Base-by-base conservation (phyloP, 768 basidiomycete genomes). In the Amanita rimosa region DNA sequence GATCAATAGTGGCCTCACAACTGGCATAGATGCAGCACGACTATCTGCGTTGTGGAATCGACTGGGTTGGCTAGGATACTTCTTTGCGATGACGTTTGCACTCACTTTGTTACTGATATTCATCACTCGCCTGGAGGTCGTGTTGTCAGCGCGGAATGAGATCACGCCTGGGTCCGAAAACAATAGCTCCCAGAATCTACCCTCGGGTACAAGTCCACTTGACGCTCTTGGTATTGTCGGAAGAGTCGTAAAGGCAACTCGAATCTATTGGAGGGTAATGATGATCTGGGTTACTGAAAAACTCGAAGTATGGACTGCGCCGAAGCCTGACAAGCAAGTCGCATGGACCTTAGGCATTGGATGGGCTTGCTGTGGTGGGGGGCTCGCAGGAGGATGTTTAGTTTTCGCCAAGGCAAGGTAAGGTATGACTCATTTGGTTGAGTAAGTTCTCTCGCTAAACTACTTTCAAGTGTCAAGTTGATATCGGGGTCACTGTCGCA, bases 331-430 rank as follows among this genome's bases (percentile, higher is more conserved):
- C 59, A 85, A 78, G 55, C 81, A 82, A 47, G 70, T 98, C 36
- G 84, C 85, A 6, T 96, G 92, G 89, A 82, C 87, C 22, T 72
- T 94, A 39, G 94, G 93, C 11, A 90, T 98, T 44, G 84, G 83
- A 1, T 97, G 94, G 95, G 87, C 91, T 2, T 92, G 92, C 53
- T 81, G 82, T 48, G 93, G 94, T 29, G 94, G 94, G 10, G 85
- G 90, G 31, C 69, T 98, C 34, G 90, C 91, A 5, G 95, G 94
- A 4, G 81, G 83, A 36, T 86, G 82, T 63, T 71, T 98, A 50
- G 90, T 98, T 3, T 94, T 97, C 57, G 74, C 76, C 3, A 78
- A 78, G 56, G 76, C 83, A 19, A 77, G 74, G 83, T 84, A 57
- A 58, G 81, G 70, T 7, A 26, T 40, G 4, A 17, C 8, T 31